Base-by-base conservation (phyloP, 2,329 filamentous ascomycete species). In the Beauveria medogensis region DNA sequence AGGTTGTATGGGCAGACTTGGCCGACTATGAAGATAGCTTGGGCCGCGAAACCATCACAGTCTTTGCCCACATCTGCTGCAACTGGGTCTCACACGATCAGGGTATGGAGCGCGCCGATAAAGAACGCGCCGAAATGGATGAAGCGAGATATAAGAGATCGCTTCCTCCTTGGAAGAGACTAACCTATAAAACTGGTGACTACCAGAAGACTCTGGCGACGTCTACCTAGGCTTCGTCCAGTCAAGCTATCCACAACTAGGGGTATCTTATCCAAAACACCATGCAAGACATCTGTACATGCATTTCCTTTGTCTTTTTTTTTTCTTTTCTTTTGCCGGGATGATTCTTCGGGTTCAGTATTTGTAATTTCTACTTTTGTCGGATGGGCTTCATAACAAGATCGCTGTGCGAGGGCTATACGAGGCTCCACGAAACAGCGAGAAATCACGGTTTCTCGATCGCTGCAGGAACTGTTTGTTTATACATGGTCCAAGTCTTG, bases 71-170 rank as follows among this genome's bases (percentile, higher is more conserved):
- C 12, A 52, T 59, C 5, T 26, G 40, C 37, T 52, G 47, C 37
- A 10, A 12, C 10, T 30, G 20, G 9, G 51, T 60, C 30, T 51
- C 58, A 16, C 12, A 20, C 7, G 12, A 30, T 2, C 40, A 60
- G 26, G 7, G 18, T 16, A 4, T 3, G 20, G 65, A 68, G 61
- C 65, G 65, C 60, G 60, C 63, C 64, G 62, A 59, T 7, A 16
- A n/a, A 3, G 51, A 60, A 26, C 7, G 26, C 14, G 3, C 16
- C 4, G 44, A 40, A 14, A 30, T 34, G 4, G 44, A 20, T 5
- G 41, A 50, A 34, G 8, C 40, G 43, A 24, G 41, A 9, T 47
- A 60, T 30, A 60, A 60, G 34, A 40, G 26, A 10, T 44, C 26
- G 3, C 47, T 59, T 22, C 24, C 46, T 12, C 9, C 43, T n/a